phyloP scores from a whole-genome alignment of 1,284 basidiomycete species.

The Pterula multifida region DNA sequence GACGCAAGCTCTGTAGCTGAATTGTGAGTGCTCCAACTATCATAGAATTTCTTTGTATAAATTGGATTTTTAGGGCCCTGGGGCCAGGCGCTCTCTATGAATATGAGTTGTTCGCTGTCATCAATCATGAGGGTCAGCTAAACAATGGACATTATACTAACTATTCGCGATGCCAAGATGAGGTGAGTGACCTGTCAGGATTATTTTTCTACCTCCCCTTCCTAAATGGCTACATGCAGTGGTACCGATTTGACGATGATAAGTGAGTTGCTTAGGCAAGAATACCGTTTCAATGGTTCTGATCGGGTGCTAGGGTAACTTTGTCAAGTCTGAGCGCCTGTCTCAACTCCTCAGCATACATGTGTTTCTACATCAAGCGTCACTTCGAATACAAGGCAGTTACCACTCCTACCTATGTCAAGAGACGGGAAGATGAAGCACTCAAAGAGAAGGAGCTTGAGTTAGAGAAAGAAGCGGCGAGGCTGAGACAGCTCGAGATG shows the following conservation, averaged over 20 bases:
- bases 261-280: slow-evolving; percentile 56
- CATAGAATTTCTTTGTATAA: not conserved
- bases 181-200: slow-evolving; percentile 27
- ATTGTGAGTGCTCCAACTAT: slow-evolving; percentile 20
- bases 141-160: slow-evolving; percentile 93
- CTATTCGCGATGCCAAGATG: slow-evolving; percentile 64
- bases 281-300: slow-evolving; percentile 4
- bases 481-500: not conserved
- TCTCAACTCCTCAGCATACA: slow-evolving; percentile 68
- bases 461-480: slow-evolving; percentile 34
- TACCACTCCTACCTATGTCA: slow-evolving; percentile 56
- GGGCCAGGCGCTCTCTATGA: slow-evolving; percentile 69
- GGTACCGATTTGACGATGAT: slow-evolving; percentile 94
- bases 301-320: slow-evolving; percentile 70
- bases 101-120: slow-evolving; percentile 89
- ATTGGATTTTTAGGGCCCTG: slow-evolving; percentile 12
- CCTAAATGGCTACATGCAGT: slow-evolving; percentile 32
- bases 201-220: slow-evolving; percentile 4
- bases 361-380: slow-evolving; percentile 89
- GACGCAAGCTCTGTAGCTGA: slow-evolving; percentile 13
- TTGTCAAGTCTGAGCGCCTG: slow-evolving; percentile 56
- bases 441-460: slow-evolving; percentile 53
- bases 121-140: slow-evolving; percentile 91
- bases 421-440: slow-evolving; percentile 55
- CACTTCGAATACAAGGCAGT: slow-evolving; percentile 72